phyloP scores from a whole-genome alignment of 129 eudicot genomes.

The Chrysanthemum lavandulifolium region DNA sequence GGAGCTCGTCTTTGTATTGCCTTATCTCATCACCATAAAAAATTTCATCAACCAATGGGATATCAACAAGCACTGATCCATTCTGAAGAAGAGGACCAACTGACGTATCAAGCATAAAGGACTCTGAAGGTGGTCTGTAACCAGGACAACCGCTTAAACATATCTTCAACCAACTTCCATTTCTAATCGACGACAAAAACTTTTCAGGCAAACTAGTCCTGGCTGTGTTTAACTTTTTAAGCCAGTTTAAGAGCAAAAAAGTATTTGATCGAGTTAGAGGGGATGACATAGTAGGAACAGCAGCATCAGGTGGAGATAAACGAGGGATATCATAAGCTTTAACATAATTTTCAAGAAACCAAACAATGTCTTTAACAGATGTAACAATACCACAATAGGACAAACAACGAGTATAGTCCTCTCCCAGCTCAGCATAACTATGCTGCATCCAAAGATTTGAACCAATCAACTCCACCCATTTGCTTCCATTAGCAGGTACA shows the following conservation, averaged over 20 bases:
- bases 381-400: neutral
- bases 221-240: conserved; percentile 17
- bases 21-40: conserved; percentile 39
- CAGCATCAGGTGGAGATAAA: conserved; percentile 3
- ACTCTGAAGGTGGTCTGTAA: conserved; percentile 45
- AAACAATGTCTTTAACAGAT: neutral
- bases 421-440: neutral
- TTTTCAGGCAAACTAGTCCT: conserved; percentile 20
- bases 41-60: conserved; percentile 32
- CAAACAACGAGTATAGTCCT: neutral
- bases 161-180: conserved; percentile 53
- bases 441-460: neutral
- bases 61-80: conserved; percentile 46
- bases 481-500: conserved; percentile 3
- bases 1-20: conserved; percentile 40
- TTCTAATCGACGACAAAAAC: conserved; percentile 34
- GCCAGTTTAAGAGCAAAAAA: conserved; percentile 37
- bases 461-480: conserved; percentile 5
- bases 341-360: neutral
- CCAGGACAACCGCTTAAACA: conserved; percentile 27
- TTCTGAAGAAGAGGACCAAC: conserved; percentile 37
- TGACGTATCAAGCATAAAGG: conserved; percentile 37
- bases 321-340: neutral
- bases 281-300: conserved; percentile 36
- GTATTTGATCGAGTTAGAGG: conserved; percentile 17